phyloP scores from a whole-genome alignment of 305 asterid genomes.

The Vinca major region DNA sequence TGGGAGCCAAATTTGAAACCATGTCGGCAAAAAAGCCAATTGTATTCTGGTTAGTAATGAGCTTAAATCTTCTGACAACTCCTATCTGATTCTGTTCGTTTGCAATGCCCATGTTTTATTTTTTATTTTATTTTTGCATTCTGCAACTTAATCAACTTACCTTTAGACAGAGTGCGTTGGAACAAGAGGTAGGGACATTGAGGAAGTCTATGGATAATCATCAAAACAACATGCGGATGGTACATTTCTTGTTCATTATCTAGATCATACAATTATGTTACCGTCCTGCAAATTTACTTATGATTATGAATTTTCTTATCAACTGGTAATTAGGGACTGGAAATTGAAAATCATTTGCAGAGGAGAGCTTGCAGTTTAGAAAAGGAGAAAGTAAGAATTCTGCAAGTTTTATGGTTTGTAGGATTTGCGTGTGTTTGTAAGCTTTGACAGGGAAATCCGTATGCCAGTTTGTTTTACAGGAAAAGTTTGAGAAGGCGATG shows the following conservation, averaged over 20 bases:
- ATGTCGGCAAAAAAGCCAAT: neutral
- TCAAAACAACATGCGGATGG: constrained; percentile 70
- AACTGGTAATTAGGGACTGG: constrained; percentile 62
- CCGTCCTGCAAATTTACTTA: constrained; percentile 14
- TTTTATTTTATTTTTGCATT: constrained; percentile 20
- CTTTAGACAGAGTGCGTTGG: constrained; percentile 85
- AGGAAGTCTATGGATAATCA: constrained; percentile 51
- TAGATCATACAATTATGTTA: constrained; percentile 6
- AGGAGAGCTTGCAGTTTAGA: constrained; percentile 50
- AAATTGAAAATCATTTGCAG: constrained; percentile 83
- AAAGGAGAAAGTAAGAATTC: constrained; percentile 53
- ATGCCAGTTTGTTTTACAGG: constrained; percentile 43
- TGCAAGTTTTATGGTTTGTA: neutral
- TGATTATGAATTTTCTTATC: constrained; percentile 5
- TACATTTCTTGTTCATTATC: constrained; percentile 24
- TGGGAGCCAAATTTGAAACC: neutral
- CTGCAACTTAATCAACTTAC: constrained; percentile 41
- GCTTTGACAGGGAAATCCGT: constrained; percentile 1
- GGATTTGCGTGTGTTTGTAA: neutral
- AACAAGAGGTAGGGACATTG: constrained; percentile 63
- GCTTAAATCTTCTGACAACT: neutral
- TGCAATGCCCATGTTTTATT: neutral
- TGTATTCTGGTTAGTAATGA: neutral
- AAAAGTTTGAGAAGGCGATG: constrained; percentile 48
- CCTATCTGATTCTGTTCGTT: neutral